Evolutionary conservation across 75 land plant genomes (phyloP).

Genomic region (Cryptomeria japonica): DNA sequence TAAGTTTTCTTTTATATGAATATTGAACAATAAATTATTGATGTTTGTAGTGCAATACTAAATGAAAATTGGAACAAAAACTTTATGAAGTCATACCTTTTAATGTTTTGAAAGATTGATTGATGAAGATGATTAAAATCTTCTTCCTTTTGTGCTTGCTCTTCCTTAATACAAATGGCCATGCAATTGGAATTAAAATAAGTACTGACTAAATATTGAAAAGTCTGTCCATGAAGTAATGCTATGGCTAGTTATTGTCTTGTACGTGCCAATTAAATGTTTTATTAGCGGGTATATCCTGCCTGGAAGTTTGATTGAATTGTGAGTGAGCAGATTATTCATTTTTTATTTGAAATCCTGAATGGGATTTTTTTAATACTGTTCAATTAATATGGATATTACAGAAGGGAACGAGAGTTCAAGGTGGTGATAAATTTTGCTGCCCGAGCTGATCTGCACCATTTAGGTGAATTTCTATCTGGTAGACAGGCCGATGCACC

Average conservation of each 20-base stretch:
- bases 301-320: neutral
- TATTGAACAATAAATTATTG: no score
- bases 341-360: neutral
- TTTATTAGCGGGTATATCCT: neutral
- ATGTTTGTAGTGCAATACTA: no score
- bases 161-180: no score
- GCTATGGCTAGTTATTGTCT: neutral
- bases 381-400: neutral
- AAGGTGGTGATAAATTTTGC: constrained; percentile 73
- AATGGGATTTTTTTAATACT: neutral
- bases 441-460: constrained; percentile 49
- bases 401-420: constrained; percentile 57
- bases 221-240: no score
- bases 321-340: neutral
- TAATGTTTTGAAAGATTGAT: no score
- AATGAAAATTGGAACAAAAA: no score
- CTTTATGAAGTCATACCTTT: no score
- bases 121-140: no score
- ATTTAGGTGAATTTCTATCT: constrained; percentile 55
- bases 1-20: no score
- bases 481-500: constrained; percentile 63
- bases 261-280: neutral
- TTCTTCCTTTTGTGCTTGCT: no score
- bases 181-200: no score
- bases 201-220: no score